Evolutionary conservation across 805 yeast species (phyloP), one percentile per base, ranked within the genome.

Genomic region (Lachancea lanzarotensis): DNA sequence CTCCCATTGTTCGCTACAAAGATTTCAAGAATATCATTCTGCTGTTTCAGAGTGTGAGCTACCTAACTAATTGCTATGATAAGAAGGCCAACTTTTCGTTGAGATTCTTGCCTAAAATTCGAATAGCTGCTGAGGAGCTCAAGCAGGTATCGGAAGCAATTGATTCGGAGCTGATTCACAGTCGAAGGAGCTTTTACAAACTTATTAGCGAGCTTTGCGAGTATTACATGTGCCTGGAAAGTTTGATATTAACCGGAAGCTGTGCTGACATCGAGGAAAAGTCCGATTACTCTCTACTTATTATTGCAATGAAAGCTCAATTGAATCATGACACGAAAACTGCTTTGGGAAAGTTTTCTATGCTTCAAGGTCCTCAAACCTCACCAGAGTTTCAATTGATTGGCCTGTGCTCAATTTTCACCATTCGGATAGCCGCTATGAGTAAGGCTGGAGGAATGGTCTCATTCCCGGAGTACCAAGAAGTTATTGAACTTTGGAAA

Each of bases 31-130:
- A 54, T 22, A 16, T 62, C 3, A 38, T 63, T 15, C 38, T 62
- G 7, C 45, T 63, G 8, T 47, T 62, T 16, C 68, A 63, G 46
- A 60, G 66, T 47, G 55, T 61, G 8, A 60, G 65, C 46, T 63
- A 56, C 40, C 40, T 63, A 30, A 56, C 57, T 2, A 63, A 62
- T 37, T 62, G 65, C 29, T 56, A 59, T 35, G 67, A 63, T 45
- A 51, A 52, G 26, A 54, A 51, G 31, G 55, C 62, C 3, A 59
- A 59, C 42, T 62, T 61, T 43, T 60, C 65, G 0, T 48, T 48
- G 7, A 57, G 49, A 40, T 62, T 60, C 35, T 40, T 62, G 34
- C 65, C 67, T 1, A 62, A 62, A 40, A 60, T 60, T 16, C 32
- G 40, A 11, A 39, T 48, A 11, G 53, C 63, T 12, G 54, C 57